Percentiles rank a stretch among this genome's conserved stretches.
These are phyloP conservation scores for Isatis lusitanica DNA, from an alignment of 441 rosid species.

Conservation along the genomic window DNA sequence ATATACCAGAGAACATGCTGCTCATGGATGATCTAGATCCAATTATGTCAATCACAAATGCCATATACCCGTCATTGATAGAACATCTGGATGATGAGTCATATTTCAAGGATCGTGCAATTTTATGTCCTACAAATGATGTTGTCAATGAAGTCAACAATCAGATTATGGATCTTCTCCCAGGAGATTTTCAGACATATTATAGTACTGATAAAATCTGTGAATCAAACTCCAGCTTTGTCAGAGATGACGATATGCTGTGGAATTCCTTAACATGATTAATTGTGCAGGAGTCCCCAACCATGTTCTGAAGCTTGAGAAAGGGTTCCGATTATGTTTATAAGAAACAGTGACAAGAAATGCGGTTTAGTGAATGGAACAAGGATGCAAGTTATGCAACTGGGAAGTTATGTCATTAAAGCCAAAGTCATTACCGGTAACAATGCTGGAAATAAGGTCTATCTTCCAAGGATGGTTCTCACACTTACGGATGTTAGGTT, in stretches of 20 bases:
- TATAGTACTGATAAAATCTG: neutral
- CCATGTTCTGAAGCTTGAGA: neutral
- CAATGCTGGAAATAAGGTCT: neutral
- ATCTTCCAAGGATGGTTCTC: neutral
- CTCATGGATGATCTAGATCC: neutral
- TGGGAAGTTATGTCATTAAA: neutral
- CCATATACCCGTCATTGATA: neutral
- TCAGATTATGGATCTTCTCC: neutral
- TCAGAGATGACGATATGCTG: neutral
- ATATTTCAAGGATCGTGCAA: neutral
- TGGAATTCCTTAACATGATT: neutral
- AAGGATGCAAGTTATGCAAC: neutral
- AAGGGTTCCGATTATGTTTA: neutral
- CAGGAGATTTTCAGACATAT: neutral
- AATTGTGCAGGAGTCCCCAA: neutral
- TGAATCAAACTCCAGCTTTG: neutral
- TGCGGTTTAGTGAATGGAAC: neutral
- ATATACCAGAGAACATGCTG: slow-evolving; percentile 4
- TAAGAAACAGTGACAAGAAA: slow-evolving; percentile 5
- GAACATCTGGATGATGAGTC: neutral
- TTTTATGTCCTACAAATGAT: slow-evolving; percentile 2
- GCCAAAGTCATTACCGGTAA: neutral
- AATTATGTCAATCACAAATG: neutral
- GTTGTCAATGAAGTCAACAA: slow-evolving; percentile 8
- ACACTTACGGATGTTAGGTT: neutral